Evolutionary conservation across 2,329 filamentous ascomycete species (phyloP), one percentile per base, ranked within the genome.

Genomic region (Xylariaceae sp.): DNA sequence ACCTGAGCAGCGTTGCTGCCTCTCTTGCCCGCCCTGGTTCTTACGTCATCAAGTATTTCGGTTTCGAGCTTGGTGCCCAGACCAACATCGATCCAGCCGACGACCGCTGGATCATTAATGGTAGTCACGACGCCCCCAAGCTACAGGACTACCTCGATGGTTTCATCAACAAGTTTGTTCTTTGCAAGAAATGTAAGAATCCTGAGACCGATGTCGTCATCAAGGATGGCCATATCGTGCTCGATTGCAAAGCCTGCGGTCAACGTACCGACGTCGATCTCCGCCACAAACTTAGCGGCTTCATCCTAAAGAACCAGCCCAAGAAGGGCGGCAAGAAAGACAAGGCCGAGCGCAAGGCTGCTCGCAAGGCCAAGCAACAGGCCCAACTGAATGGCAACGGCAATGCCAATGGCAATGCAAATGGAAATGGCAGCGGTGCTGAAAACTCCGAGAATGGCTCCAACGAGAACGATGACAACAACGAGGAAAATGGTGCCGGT

Each of bases 21-120:
- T 95, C 92, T 60, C 85, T 99, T 65, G 90, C 89, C 68, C 92
- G 94, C 67, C 92, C 92, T 62, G 90, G 91, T 62, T 81, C 89
- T 70, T 95, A 96, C 73, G 84, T 99, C 71, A 97, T 99, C 86
- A 99, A 99, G 80, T 99, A 95, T 80, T 99, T 99, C 70, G 94
- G 94, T 67, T 97, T 99, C 73, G 94, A 99, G 77, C 86, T 99
- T 56, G 94, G 94, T 72, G 94, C 94, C 67, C 94, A 97, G 80
- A 96, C 94, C 79, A 97, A 96, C 78, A 91, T 91, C 66, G 94
- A 96, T 72, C 92, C 94, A 63, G 86, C 90, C 68, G 92, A 97
- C 73, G 94, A 99, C 73, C 94, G 94, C 72, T 99, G 94, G 92
- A 99, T 99, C 77, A 97, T 99, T 83, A 99, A 99, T 77, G 94